phyloP scores from a whole-genome alignment of 371 early-diverging fungal species.

The Mortierella sp. region DNA sequence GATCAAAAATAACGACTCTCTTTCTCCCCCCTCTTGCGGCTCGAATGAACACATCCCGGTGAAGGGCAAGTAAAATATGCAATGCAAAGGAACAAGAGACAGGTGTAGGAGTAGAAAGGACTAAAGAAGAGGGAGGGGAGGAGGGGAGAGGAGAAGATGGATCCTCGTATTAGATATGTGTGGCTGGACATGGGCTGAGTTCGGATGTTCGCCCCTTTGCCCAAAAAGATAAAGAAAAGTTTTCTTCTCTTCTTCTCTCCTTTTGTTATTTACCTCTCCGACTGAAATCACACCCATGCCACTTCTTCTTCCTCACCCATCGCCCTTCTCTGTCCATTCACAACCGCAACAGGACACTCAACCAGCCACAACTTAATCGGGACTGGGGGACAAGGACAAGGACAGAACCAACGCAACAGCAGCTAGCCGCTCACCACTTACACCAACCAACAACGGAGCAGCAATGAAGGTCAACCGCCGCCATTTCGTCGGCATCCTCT shows the following conservation, averaged over 20 bases:
- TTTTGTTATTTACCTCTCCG: slow-evolving; percentile 5
- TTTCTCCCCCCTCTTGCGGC: too few relatives aligned
- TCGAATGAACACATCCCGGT: too few relatives aligned
- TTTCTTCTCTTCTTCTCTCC: not conserved
- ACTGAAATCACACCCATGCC: slow-evolving; percentile 1
- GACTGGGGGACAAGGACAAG: too few relatives aligned
- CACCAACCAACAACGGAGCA: not conserved
- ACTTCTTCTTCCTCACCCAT: not conserved
- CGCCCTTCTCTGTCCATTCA: not conserved
- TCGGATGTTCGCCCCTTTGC: not conserved
- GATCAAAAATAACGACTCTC: too few relatives aligned
- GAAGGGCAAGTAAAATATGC: too few relatives aligned
- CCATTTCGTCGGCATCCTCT: slow-evolving; percentile 48
- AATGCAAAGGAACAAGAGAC: too few relatives aligned
- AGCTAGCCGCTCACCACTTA: not conserved
- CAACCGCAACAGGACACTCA: not conserved
- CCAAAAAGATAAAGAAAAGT: not conserved
- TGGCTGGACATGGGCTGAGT: not conserved
- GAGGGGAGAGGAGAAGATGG: too few relatives aligned
- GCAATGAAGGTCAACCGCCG: slow-evolving; percentile 50
- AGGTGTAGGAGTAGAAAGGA: too few relatives aligned
- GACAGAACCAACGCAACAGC: too few relatives aligned
- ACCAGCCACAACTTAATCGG: not conserved
- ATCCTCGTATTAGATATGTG: too few relatives aligned
- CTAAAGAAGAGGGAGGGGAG: too few relatives aligned